phyloP scores from a whole-genome alignment of 306 rosid genomes.

The Sicyos baderoa region DNA sequence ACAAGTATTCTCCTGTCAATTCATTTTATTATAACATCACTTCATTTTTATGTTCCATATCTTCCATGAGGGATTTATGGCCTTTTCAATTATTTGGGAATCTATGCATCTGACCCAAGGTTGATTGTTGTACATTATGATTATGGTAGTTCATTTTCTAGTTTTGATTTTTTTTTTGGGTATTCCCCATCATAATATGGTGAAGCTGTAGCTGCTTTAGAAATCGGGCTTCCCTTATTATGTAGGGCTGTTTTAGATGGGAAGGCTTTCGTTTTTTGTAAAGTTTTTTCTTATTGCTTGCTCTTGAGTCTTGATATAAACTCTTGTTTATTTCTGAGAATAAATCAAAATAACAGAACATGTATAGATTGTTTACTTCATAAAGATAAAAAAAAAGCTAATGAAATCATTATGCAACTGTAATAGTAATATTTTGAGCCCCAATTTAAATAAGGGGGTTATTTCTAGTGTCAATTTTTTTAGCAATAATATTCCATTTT shows the following conservation, averaged over 20 bases:
- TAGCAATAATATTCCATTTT: no score
- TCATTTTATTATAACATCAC: slow-evolving; percentile 5
- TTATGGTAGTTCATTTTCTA: slow-evolving; percentile 5
- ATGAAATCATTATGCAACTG: no score
- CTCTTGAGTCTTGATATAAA: background rate
- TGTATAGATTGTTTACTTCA: background rate
- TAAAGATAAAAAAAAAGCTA: no score
- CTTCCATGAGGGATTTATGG: background rate
- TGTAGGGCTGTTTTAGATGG: background rate
- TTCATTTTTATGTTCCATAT: slow-evolving; percentile 14
- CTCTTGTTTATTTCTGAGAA: background rate
- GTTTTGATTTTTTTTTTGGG: background rate
- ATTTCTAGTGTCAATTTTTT: no score
- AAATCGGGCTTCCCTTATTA: background rate
- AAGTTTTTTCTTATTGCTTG: background rate
- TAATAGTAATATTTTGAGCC: background rate
- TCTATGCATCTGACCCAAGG: slow-evolving; percentile 8
- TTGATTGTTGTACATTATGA: slow-evolving; percentile 17
- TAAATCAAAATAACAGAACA: background rate
- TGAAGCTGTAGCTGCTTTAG: slow-evolving; percentile 7
- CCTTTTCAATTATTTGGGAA: slow-evolving; percentile 3
- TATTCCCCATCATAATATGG: background rate
- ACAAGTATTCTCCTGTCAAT: slow-evolving; percentile 1
- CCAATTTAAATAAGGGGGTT: no score
- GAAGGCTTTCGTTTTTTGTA: background rate